Evolutionary conservation across 768 basidiomycete species (phyloP), one percentile per base, ranked within the genome.

Genomic region (Boletus rubroflammeus): DNA sequence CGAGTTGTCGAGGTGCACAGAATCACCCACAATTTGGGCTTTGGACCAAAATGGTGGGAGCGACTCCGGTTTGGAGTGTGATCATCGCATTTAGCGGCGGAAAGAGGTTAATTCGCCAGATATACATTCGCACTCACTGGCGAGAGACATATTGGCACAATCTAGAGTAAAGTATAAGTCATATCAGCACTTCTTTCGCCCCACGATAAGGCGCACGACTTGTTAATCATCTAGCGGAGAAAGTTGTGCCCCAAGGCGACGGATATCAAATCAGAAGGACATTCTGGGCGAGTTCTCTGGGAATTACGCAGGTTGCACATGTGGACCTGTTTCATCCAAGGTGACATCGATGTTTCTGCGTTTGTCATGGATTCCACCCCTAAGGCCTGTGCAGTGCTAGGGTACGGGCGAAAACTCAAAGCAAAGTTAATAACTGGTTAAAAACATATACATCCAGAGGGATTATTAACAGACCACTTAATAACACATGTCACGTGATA

Each of bases 31-130:
- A 21, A 42, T 29, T 5, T 23, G 36, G 9, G 25, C 50, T 8
- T 53, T 11, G 50, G 53, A 40, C 35, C 38, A 8, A 25, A 23
- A 21, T 39, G 29, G 41, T 6, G 35, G 21, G 25, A 26, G 6
- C 13, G 42, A 28, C 36, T 17, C 46, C 35, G 29, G 31, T 48
- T 42, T 41, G 6, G 28, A 41, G 17, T n/a, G 45, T 28, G 55
- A 56, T 56, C 54, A 32, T 55, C 54, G 39, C 28, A 19, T 34
- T 32, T 28, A 50, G 17, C 23, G 28, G n/a, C 17, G 34, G 34
- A 47, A 11, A 34, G 46, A 14, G 32, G 15, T 19, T 42, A 43
- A 49, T 19, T 43, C 8, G 7, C 13, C 25, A 17, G 35, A 48
- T 28, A 26, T 14, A 26, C 17, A 8, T 38, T 42, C 10, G 7